Conservation (phyloP, 345 rosid species). For the Lumnitzera littorea region DNA sequence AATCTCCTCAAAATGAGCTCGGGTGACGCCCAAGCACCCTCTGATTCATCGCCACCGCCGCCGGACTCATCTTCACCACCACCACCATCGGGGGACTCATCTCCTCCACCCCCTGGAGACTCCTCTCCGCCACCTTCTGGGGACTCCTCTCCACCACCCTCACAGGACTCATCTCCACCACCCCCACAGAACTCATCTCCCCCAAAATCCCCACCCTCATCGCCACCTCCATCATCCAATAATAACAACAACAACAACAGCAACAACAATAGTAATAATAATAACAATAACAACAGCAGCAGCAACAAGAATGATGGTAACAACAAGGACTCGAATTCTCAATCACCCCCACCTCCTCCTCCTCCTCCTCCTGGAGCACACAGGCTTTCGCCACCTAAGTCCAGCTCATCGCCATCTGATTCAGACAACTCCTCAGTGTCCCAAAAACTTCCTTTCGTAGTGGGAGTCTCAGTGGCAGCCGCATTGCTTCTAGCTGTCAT, state of each 20-base stretch:
- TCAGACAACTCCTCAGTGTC: constrained; percentile 8
- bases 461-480: constrained; percentile 37
- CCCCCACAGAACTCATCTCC: constrained; percentile 9
- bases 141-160: constrained; percentile 11
- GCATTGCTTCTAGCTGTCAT: constrained; percentile 33
- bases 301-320: too few species aligned
- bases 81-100: constrained; percentile 6
- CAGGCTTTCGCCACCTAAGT: constrained; percentile 3
- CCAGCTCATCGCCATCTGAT: constrained; percentile 6
- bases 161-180: constrained; percentile 9
- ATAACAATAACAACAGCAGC: too few species aligned
- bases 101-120: constrained; percentile 14
- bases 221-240: constrained; percentile 15
- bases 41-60: constrained; percentile 15
- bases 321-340: background rate
- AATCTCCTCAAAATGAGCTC: constrained; percentile 13
- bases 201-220: constrained; percentile 6
- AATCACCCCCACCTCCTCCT: constrained; percentile 25
- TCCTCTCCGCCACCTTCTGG: constrained; percentile 12
- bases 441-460: constrained; percentile 8
- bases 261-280: too few species aligned
- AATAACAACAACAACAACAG: background rate
- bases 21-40: background rate
- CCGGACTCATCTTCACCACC: constrained; percentile 11
- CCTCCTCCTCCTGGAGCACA: constrained; percentile 29